Evolutionary conservation across 169 alveolate genomes (phyloP).

Genomic region (Babesia microti): DNA sequence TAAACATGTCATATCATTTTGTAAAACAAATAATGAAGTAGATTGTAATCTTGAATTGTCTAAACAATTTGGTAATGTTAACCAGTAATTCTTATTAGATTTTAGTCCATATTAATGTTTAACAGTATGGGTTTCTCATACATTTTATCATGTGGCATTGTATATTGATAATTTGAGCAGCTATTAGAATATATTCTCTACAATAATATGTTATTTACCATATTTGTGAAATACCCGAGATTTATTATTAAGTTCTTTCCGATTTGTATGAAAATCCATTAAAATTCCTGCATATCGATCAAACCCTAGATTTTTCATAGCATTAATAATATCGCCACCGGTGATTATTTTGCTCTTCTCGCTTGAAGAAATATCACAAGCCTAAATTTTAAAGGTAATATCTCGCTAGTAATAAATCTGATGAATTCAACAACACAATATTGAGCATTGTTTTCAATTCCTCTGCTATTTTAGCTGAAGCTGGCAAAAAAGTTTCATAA

Average conservation of each 20-base stretch:
- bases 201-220: no score
- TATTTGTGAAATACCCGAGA: no score
- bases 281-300: conserved; percentile 33
- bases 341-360: conserved; percentile 86
- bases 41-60: no score
- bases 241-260: conserved; percentile 25
- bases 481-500: conserved; percentile 87
- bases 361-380: conserved; percentile 81
- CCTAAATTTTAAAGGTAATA: conserved; percentile 46
- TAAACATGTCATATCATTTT: no score
- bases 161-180: no score
- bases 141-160: no score
- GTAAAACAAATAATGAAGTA: no score
- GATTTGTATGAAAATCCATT: conserved; percentile 17
- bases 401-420: conserved; percentile 82
- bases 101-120: no score
- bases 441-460: conserved; percentile 86
- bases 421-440: conserved; percentile 92
- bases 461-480: conserved; percentile 81
- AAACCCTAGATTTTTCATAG: conserved; percentile 81
- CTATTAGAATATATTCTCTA: no score
- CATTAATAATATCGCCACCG: conserved; percentile 85
- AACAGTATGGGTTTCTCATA: no score
- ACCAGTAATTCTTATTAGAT: no score
- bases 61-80: no score